Percentiles rank a stretch among this genome's conserved stretches.
phyloP scores from a whole-genome alignment of 1,139 yeast genomes.

The Yamadazyma triangularis region DNA sequence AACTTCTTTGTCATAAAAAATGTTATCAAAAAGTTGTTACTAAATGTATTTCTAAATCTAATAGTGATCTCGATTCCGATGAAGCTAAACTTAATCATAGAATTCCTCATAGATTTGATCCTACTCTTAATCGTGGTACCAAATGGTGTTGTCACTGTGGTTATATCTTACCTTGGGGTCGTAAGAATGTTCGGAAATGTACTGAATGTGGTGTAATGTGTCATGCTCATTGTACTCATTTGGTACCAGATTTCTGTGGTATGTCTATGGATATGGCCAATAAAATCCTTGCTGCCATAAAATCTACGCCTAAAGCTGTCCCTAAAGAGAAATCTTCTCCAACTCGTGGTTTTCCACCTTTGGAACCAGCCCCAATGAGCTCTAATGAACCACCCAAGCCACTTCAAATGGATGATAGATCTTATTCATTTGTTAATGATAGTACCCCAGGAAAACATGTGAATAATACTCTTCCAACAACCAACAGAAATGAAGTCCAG shows the following conservation, averaged over 20 bases:
- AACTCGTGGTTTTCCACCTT: slow-evolving; percentile 11
- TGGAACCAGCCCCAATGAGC: slow-evolving; percentile 11
- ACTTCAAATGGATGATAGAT: slow-evolving; percentile 3
- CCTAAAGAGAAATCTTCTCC: slow-evolving; percentile 7
- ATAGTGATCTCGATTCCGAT: slow-evolving; percentile 72
- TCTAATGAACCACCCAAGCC: slow-evolving; percentile 6
- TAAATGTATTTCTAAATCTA: slow-evolving; percentile 88
- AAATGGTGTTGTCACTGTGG: slow-evolving; percentile 99
- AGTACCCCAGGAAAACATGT: slow-evolving; percentile 1
- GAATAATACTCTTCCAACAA: slow-evolving; percentile 31
- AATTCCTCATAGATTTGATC: slow-evolving; percentile 94
- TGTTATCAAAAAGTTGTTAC: slow-evolving; percentile 94
- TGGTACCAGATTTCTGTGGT: slow-evolving; percentile 97
- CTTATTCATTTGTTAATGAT: slow-evolving; percentile 14
- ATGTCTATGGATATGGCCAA: slow-evolving; percentile 98
- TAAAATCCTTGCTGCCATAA: slow-evolving; percentile 78
- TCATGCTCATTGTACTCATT: slow-evolving; percentile 86
- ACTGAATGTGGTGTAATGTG: slow-evolving; percentile 94
- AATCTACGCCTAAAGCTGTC: slow-evolving; percentile 58
- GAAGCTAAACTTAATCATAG: slow-evolving; percentile 93
- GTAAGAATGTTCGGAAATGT: slow-evolving; percentile 91
- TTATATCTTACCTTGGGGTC: slow-evolving; percentile 90
- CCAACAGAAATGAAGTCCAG: slow-evolving; percentile 28
- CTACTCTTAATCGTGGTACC: slow-evolving; percentile 87
- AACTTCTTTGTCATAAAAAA: slow-evolving; percentile 88